These are phyloP conservation scores for Elaphomyces granulatus DNA, from an alignment of 495 filamentous ascomycete species.

Conservation along the genomic window DNA sequence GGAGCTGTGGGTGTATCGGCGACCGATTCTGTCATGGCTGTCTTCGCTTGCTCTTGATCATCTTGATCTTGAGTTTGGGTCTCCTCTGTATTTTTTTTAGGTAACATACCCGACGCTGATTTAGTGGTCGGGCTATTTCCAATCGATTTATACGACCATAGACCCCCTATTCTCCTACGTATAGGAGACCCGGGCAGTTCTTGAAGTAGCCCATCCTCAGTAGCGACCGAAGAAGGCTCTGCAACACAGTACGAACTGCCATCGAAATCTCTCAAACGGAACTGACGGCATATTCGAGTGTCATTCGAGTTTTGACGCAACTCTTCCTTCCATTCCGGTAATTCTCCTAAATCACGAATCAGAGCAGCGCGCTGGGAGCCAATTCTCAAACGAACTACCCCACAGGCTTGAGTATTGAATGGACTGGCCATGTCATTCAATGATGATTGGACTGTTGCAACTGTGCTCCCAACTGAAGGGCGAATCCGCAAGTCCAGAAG, in stretches of 20 bases:
- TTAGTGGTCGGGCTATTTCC: neutral
- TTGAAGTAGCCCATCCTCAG: neutral
- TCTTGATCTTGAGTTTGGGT: neutral
- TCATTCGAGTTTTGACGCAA: neutral
- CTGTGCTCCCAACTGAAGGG: neutral
- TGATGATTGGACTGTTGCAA: neutral
- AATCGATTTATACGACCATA: neutral
- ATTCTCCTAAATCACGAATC: constrained; percentile 1
- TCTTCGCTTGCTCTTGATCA: neutral
- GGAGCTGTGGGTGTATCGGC: neutral
- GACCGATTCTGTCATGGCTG: neutral
- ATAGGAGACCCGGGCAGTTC: neutral
- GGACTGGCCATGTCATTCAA: neutral
- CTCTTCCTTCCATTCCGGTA: neutral
- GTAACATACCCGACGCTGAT: neutral
- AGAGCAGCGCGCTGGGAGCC: constrained; percentile 6
- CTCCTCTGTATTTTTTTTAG: neutral
- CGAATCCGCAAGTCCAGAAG: neutral
- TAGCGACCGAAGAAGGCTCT: neutral
- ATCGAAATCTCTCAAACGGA: neutral
- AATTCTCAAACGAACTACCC: constrained; percentile 10
- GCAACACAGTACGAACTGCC: neutral
- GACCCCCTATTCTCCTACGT: neutral
- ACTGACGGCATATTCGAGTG: neutral
- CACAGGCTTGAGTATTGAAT: neutral